These are phyloP conservation scores for Alternaria sp. DNA, from an alignment of 2,329 filamentous ascomycete genomes.

Conservation along the genomic window DNA sequence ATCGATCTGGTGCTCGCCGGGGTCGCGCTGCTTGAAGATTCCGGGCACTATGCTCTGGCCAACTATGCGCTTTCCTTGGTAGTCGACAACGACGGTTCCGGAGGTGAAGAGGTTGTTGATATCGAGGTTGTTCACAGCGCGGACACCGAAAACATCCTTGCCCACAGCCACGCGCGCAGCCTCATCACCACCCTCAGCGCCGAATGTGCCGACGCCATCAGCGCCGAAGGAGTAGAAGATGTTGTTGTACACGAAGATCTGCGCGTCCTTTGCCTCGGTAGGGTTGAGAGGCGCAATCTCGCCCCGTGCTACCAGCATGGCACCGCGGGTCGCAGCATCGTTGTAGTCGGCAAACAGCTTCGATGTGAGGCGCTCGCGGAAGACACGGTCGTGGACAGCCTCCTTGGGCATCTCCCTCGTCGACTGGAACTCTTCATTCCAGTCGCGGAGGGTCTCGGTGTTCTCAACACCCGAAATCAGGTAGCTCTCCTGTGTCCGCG, in stretches of 20 bases:
- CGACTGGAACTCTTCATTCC: slow-evolving; percentile 99
- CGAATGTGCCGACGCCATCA: slow-evolving; percentile 96
- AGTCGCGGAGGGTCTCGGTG: slow-evolving; percentile 91
- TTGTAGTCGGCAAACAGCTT: slow-evolving; percentile 99
- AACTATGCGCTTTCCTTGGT: slow-evolving; percentile 94
- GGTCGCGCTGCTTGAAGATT: slow-evolving; percentile 98
- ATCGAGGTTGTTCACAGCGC: slow-evolving; percentile 94
- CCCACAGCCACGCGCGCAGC: slow-evolving; percentile 94
- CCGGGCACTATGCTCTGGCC: slow-evolving; percentile 98
- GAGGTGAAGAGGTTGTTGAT: slow-evolving; percentile 94
- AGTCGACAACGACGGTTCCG: slow-evolving; percentile 95
- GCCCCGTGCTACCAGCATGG: slow-evolving; percentile 88
- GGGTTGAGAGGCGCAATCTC: slow-evolving; percentile 95
- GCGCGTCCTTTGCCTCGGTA: slow-evolving; percentile 87
- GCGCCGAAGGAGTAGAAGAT: slow-evolving; percentile 99
- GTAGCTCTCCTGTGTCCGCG: slow-evolving; percentile 90
- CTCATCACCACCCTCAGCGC: slow-evolving; percentile 94
- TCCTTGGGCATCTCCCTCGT: slow-evolving; percentile 94
- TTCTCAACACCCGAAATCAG: slow-evolving; percentile 90
- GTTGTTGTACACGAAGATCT: slow-evolving; percentile 99
- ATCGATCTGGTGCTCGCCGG: slow-evolving; percentile 97
- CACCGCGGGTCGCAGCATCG: slow-evolving; percentile 89
- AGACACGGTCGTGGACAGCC: slow-evolving; percentile 92
- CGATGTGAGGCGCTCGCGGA: slow-evolving; percentile 89
- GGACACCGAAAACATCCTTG: slow-evolving; percentile 94